Percentiles rank a stretch among this genome's conserved stretches.
phyloP scores from a whole-genome alignment of 1,139 yeast genomes.

The Kodamaea sp. region DNA sequence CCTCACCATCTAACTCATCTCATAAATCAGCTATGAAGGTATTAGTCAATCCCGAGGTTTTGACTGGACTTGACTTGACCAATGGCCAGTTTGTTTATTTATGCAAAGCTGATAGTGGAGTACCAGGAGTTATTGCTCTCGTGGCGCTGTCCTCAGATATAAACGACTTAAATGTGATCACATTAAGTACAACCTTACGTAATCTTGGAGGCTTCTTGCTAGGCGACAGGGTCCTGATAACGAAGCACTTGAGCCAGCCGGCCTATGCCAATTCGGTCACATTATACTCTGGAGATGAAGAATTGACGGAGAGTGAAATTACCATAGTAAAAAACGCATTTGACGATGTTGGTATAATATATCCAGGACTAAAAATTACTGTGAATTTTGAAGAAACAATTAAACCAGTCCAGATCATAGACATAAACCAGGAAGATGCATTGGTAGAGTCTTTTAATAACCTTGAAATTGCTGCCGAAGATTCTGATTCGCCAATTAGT shows the following conservation, averaged over 20 bases:
- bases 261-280: conserved; percentile 39
- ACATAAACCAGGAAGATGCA: conserved; percentile 20
- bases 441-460: conserved; percentile 26
- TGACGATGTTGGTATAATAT: conserved; percentile 53
- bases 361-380: conserved; percentile 49
- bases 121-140: conserved; percentile 49
- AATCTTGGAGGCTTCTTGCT: conserved; percentile 57
- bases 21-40: conserved; percentile 42
- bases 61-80: conserved; percentile 53
- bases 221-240: conserved; percentile 69
- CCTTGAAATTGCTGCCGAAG: conserved; percentile 15
- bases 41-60: conserved; percentile 51
- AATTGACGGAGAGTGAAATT: conserved; percentile 4
- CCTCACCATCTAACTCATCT: conserved; percentile 32
- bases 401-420: conserved; percentile 19
- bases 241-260: conserved; percentile 51
- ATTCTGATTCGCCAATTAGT: conserved; percentile 16
- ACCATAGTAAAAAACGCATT: conserved; percentile 38
- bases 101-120: conserved; percentile 45
- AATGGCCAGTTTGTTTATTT: conserved; percentile 58
- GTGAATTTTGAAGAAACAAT: conserved; percentile 6
- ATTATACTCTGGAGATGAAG: conserved; percentile 12
- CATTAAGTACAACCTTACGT: conserved; percentile 51
- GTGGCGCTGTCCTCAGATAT: conserved; percentile 40
- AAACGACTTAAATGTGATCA: conserved; percentile 51